Conservation (phyloP, 2,329 filamentous ascomycete genomes). For the Thelonectria blattea region DNA sequence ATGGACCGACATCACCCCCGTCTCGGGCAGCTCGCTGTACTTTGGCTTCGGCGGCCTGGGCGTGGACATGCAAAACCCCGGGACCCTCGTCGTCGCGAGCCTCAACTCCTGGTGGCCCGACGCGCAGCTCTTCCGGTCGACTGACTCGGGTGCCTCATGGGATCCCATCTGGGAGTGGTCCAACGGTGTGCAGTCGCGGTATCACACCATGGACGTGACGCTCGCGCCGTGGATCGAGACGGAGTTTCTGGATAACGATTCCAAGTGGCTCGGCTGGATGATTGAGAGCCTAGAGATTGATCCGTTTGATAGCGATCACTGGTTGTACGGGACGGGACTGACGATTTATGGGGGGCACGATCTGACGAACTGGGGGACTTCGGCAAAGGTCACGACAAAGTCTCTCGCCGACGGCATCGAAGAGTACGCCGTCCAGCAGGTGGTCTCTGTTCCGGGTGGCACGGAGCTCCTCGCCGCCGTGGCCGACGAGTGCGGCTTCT, state of each 20-base stretch:
- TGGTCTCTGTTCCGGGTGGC: constrained; percentile 56
- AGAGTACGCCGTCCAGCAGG: constrained; percentile 56
- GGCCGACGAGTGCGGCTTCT: constrained; percentile 60
- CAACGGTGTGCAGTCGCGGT: constrained; percentile 52
- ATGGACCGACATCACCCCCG: constrained; percentile 64
- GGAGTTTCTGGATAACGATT: constrained; percentile 53
- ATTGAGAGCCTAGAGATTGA: constrained; percentile 64
- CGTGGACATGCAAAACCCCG: constrained; percentile 59
- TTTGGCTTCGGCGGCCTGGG: constrained; percentile 63
- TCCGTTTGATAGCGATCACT: constrained; percentile 64
- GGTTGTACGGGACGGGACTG: constrained; percentile 66
- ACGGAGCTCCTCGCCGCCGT: constrained; percentile 58
- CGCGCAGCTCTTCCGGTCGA: constrained; percentile 61
- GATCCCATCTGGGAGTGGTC: constrained; percentile 59
- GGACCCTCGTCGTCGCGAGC: constrained; percentile 61
- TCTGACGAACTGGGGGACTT: constrained; percentile 60
- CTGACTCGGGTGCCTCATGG: constrained; percentile 61
- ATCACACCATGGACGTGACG: constrained; percentile 53
- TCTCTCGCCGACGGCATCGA: constrained; percentile 62
- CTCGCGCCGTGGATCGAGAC: constrained; percentile 61
- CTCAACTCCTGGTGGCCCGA: constrained; percentile 67
- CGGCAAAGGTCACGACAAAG: constrained; percentile 54
- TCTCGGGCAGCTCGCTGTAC: constrained; percentile 43
- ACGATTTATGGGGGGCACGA: constrained; percentile 61
- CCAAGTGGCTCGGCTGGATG: constrained; percentile 65